Conservation (phyloP, 768 basidiomycete genomes). For the Daedalea quercina region DNA sequence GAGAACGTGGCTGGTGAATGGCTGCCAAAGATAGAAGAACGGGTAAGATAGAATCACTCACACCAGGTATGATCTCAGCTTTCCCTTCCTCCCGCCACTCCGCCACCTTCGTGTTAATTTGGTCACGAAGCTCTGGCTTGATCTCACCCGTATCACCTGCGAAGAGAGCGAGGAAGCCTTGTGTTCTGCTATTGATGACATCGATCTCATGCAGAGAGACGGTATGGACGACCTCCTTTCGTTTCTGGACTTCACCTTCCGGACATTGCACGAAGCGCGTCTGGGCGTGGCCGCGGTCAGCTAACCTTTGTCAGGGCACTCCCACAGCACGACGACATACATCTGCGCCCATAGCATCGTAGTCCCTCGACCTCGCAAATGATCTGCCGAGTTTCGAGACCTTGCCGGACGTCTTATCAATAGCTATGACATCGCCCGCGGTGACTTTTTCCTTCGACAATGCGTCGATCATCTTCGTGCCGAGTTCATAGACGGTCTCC, state of each 20-base stretch:
- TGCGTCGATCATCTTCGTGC: conserved; percentile 98
- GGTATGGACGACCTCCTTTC: conserved; percentile 95
- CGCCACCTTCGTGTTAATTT: conserved; percentile 94
- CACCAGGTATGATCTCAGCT: conserved; percentile 94
- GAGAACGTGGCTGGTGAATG: background rate
- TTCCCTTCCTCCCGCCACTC: conserved; percentile 99
- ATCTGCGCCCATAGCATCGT: conserved; percentile 99
- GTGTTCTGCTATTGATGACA: conserved; percentile 97
- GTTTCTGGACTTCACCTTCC: conserved; percentile 95
- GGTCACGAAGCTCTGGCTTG: conserved; percentile 91
- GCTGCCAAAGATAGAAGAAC: background rate
- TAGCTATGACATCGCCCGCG: conserved; percentile 90
- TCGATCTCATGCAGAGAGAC: conserved; percentile 98
- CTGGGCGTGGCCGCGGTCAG: conserved; percentile 31
- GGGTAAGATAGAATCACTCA: conserved; percentile 31
- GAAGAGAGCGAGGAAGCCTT: conserved; percentile 94
- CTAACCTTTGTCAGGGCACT: background rate
- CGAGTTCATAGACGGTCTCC: conserved; percentile 99
- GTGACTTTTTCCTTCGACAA: conserved; percentile 95
- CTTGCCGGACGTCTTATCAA: conserved; percentile 97
- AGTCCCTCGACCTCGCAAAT: conserved; percentile 95
- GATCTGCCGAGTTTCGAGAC: conserved; percentile 94
- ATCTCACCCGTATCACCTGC: conserved; percentile 98
- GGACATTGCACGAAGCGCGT: conserved; percentile 98
- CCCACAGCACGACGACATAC: conserved; percentile 40